Evolutionary conservation across 192 early-diverging fungal genomes (phyloP), one percentile per base, ranked within the genome.

Genomic region (Allomyces macrogynus): DNA sequence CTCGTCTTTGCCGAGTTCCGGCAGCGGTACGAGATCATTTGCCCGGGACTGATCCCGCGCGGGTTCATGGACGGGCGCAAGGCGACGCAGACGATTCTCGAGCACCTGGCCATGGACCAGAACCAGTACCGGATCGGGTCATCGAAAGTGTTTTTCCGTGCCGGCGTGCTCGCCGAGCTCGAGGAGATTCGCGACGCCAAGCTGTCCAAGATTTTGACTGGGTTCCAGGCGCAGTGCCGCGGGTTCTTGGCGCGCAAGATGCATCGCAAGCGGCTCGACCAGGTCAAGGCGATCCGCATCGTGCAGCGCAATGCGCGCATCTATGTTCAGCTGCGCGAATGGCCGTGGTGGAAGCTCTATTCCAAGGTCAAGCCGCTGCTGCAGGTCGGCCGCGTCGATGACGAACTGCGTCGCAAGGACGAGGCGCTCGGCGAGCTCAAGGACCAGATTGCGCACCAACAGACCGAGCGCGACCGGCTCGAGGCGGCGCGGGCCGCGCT

Each of bases 341-440:
- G 92, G 90, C 76, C 87, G 23, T 98, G 93, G 93, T 94, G 93
- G 91, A 86, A 86, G 66, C 85, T 96, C 49, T 98, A 92, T 75
- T 81, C 85, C 66, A 89, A 90, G 25, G 86, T 92, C 70, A 93
- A 91, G 73, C 93, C 93, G 14, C 75, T 93, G 63, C 76, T 92
- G 49, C 86, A 84, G 43, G 87, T 83, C 22, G 75, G 80, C 18
- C 76, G 81, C 1, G 68, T 67, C 1, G 81, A 83, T 61, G 77
- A 78, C 64, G 81, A 83, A 65, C 62, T 81, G 9, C 68, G 49
- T 14, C 49, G 49, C 49, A 14, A n/a, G 74, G 60, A 73, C 27
- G 67, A 64, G 25, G 27, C 24, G 16, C 62, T 71, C 26, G 12
- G 24, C 23, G 62, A 63, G 1, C 62, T 68, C 20, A 16, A 61